phyloP scores from a whole-genome alignment of 805 yeast genomes.

The Saccharomycopsis fermentans region DNA sequence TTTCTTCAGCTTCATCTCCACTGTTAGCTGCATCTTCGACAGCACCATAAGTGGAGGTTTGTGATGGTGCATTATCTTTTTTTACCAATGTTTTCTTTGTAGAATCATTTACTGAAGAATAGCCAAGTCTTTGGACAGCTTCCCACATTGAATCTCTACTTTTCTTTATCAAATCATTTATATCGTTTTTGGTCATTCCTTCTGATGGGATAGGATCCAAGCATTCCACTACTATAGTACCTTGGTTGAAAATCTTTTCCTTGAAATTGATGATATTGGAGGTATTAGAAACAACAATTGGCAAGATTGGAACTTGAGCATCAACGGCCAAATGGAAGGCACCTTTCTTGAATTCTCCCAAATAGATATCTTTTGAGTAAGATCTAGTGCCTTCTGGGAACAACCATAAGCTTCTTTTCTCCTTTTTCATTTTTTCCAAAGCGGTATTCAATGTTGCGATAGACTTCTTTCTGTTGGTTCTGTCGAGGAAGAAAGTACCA shows the following conservation, averaged over 20 bases:
- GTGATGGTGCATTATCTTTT: background rate
- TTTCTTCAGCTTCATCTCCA: background rate
- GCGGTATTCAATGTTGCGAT: conserved; percentile 66
- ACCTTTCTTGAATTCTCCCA: conserved; percentile 91
- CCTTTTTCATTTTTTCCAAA: conserved; percentile 44
- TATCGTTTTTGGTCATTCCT: conserved; percentile 61
- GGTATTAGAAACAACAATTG: conserved; percentile 81
- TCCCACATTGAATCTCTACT: conserved; percentile 49
- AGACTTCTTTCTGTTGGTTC: conserved; percentile 68
- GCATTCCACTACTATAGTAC: conserved; percentile 69
- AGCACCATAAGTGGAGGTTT: background rate
- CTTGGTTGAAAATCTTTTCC: conserved; percentile 57
- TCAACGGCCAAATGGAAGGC: conserved; percentile 96
- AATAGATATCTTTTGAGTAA: conserved; percentile 50
- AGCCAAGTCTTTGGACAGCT: conserved; percentile 30
- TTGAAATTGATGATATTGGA: conserved; percentile 58
- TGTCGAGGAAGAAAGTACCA: conserved; percentile 85
- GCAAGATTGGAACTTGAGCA: conserved; percentile 82
- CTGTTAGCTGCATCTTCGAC: background rate
- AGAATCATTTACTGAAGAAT: conserved; percentile 21
- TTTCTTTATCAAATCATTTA: conserved; percentile 46
- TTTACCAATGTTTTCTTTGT: background rate
- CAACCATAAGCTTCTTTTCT: conserved; percentile 71
- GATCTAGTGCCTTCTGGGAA: conserved; percentile 98
- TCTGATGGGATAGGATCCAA: conserved; percentile 71